Base-by-base conservation (phyloP, 2,329 filamentous ascomycete genomes). In the Shiraia sp. region DNA sequence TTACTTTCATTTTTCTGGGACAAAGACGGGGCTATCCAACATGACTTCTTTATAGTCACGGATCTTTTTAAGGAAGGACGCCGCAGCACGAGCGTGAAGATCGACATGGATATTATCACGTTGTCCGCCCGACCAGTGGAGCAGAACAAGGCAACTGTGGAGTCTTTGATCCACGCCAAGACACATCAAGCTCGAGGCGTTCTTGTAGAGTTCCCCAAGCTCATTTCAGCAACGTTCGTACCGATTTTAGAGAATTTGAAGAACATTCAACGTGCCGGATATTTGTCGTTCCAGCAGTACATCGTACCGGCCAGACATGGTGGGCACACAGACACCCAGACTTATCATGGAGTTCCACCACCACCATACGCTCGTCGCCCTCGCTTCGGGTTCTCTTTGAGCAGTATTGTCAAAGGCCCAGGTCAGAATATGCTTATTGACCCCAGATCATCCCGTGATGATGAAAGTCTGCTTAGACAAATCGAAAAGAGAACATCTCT, bases 401-500 rank as follows among this genome's bases (percentile, higher is more conserved):
- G 29, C 1, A n/a, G 40, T 5, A 58, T 67, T 13, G 1, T 55
- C 6, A 55, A 42, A n/a, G n/a, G 32, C 2, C 28, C 19, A 7
- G 29, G 12, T 0, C 7, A 29, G 10, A 15, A 30, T 6, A 35
- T 65, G 1, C 25, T 3, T 0, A 31, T 61, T 8, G 14, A 46
- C 1, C 45, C 59, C 1, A 36, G 43, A 3, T 41, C 45, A 1
- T 55, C 57, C 2, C 42, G 45, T 19, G 41, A 59, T 23, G 45
- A 61, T n/a, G 6, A 26, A 17, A 3, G 19, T 1, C n/a, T 61
- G 6, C 16, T 66, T 3, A 13, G 43, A 0, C 32, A 54, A 3
- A 32, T 63, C 1, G 48, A 49, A 5, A 10, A 12, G 1, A 34
- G 33, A 6, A 59, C 56, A 0, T 42, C 40, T 2, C 73, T 88